Evolutionary conservation across 2,329 filamentous ascomycete species (phyloP).

Genomic region (Grosmannia clavigera): DNA sequence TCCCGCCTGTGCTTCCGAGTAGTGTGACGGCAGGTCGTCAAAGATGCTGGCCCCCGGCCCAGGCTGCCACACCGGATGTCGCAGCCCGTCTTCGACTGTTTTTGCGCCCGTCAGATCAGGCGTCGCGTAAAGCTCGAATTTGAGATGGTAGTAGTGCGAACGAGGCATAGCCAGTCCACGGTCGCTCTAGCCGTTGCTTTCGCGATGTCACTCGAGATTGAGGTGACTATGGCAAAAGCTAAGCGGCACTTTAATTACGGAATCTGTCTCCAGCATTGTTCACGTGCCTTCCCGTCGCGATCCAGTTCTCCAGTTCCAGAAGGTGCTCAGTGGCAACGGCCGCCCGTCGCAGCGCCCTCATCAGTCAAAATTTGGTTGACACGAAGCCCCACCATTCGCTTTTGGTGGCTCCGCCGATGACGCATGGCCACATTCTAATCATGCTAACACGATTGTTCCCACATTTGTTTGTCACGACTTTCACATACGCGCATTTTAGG

Average conservation of each 20-base stretch:
- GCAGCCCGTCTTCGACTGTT: background rate
- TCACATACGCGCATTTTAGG: too few species aligned
- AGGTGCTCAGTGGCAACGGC: background rate
- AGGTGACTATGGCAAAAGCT: background rate
- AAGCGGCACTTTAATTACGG: background rate
- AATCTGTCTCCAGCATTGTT: background rate
- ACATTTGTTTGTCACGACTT: too few species aligned
- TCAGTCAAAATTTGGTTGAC: background rate
- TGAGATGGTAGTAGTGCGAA: constrained; percentile 54
- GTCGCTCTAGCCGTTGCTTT: background rate
- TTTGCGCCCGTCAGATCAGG: constrained; percentile 21
- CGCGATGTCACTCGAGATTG: background rate
- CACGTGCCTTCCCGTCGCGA: background rate
- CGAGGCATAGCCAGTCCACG: constrained; percentile 38
- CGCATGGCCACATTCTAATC: background rate
- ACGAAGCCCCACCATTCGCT: background rate
- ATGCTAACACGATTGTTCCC: too few species aligned
- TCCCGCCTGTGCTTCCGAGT: constrained; percentile 14
- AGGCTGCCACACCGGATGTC: constrained; percentile 33
- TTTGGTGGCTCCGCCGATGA: background rate
- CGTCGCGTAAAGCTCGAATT: constrained; percentile 49
- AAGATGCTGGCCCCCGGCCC: constrained; percentile 37
- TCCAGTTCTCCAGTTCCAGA: background rate
- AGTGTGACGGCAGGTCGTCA: constrained; percentile 39
- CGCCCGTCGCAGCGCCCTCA: background rate